Base-by-base conservation (phyloP, 164 flowering plant genomes). In the Tetrastigma voinierianum region DNA sequence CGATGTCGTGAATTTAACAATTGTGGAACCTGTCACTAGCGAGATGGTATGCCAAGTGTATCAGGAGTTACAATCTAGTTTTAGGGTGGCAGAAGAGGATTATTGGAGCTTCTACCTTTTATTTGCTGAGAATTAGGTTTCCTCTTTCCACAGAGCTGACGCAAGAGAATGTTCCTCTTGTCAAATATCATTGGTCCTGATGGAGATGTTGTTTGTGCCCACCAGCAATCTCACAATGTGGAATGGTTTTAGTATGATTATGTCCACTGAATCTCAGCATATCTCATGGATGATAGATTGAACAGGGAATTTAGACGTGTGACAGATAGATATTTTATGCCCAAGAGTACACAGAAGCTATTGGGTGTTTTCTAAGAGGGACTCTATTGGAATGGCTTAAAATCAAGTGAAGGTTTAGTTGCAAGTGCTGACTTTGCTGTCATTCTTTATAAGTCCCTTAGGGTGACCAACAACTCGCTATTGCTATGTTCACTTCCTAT, bases 41-140 rank as follows among this genome's bases (percentile, higher is more conserved):
- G 84, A 74, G n/a, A 23, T 87, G 91, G 89, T 87, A n/a, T n/a
- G n/a, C n/a, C n/a, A n/a, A n/a, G n/a, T 87, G 91, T 74, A 78
- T 87, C 48, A 72, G n/a, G 66, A 62, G 86, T 67, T 77, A 82
- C 12, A 74, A 82, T 68, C 74, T 85, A 10, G 82, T 85, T 3
- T 12, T 57, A 58, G 77, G 83, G 80, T 72, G 11, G 66, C 77
- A 0, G 84, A 80, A 1, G 75, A 67, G 8, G 55, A 70, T 32
- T 80, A 80, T 60, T 77, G 62, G 73, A 75, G 59, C 76, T 82
- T 61, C 77, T 84, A 0, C 15, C 56, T 0, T 82, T 78, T 49
- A 1, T 78, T n/a, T 18, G 72, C 84, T 32, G 68, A 57, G 11
- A 69, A 71, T 24, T 82, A 86, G 88, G 6, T 14, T 1, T 63